Base-by-base conservation (phyloP, 148 eudicot species). In the Diospyros lotus region DNA sequence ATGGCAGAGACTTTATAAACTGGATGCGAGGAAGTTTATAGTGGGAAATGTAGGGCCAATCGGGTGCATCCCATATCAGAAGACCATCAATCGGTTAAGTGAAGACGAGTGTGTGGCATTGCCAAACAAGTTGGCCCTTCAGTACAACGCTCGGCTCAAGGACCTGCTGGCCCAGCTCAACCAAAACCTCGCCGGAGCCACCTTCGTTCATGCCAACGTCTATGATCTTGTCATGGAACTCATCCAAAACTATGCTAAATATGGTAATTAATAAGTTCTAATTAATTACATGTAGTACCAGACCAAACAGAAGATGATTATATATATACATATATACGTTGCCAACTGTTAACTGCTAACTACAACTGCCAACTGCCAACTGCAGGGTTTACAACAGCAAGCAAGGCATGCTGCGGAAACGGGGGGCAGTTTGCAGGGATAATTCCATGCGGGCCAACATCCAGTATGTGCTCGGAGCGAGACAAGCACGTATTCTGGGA, bases 1-100 rank as follows among this genome's bases (percentile, higher is more conserved):
- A 6, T 66, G 15, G 61, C 89, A 95, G 99, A 89, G 97, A 66
- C 87, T 95, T 76, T 93, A 95, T 59, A 71, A 79, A 58, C 15
- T 95, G 63, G 99, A 93, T 69, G 99, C 93, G 17, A 82, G 99
- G 75, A 95, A 95, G 74, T 92, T 95, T 10, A 83, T 93, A 63
- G 63, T 95, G 4, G 93, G 90, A 13, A 95, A 91, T 76, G 94
- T 95, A 7, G 99, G 99, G 13, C 99, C 99, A 1, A 68, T 95
- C 9, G 99, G 99, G 7, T 95, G 99, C 86, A 95, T 95, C 50
- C 99, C 99, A 6, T 95, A 95, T 52, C 99, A 95, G 69, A 92
- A 88, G 80, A 90, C 94, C 12, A 88, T 95, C 11, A 90, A 95
- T 76, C 96, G 87, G 52, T 71, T 95, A n/a, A 84, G 48, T 0